Base-by-base conservation (phyloP, 306 rosid genomes). In the Fragaria vesca region DNA sequence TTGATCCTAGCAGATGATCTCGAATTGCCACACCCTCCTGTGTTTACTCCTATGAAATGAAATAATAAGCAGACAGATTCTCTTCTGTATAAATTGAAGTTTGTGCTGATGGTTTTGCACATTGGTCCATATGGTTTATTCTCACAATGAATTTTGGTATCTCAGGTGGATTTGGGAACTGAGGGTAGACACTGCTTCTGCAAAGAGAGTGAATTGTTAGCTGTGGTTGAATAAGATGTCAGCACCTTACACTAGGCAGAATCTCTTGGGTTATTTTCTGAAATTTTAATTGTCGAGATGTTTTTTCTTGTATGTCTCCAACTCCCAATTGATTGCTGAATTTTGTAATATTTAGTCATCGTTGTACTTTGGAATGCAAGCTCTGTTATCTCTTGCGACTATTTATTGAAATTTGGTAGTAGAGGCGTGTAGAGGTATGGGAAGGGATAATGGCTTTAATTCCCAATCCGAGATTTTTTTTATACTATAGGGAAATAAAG, bases 91-190 rank as follows among this genome's bases (percentile, higher is more conserved):
- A 73, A 40, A 74, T 17, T 60, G 69, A 16, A 43, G 18, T 43
- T 16, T 26, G 3, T 28, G 13, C 58, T 43, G 32, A 43, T 43
- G 57, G 38, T 26, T 34, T 48, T n/a, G 17, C 28, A 20, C 24
- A 12, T 70, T 21, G 52, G 8, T 57, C 5, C 8, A n/a, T 72
- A 12, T 42, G 10, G n/a, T 75, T 50, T 61, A 30, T 48, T 18
- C 17, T 50, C 16, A 47, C 17, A 2, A 32, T 30, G 26, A 0
- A 12, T 61, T 32, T 71, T 60, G 83, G 8, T 8, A 65, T 69
- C 40, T 82, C 93, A 95, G 99, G 99, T 95, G 87, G 97, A 95
- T 85, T 83, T 95, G 89, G 99, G 99, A 58, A 78, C 85, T 30
- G 91, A 88, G 71, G 86, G 80, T 36, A 91, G 86, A 81, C 97